These are phyloP conservation scores for Crotalaria pallida DNA, from an alignment of 306 rosid species.

Conservation along the genomic window DNA sequence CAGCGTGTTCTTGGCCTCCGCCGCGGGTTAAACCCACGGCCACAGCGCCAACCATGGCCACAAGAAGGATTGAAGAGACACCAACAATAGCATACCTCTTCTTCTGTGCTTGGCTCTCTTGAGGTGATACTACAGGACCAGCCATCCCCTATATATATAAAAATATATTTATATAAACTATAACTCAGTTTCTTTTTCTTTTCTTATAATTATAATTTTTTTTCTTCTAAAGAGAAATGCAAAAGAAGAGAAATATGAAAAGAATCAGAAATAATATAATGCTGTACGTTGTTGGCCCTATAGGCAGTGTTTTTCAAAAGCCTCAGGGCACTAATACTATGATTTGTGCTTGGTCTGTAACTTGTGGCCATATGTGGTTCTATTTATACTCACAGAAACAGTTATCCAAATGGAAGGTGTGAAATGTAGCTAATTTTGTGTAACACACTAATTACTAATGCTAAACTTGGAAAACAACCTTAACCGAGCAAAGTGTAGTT, in stretches of 20 bases:
- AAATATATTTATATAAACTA: neutral
- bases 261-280: neutral
- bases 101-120: neutral
- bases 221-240: neutral
- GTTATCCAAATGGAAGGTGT: constrained; percentile 24
- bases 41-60: constrained; percentile 16
- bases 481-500: neutral
- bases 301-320: constrained; percentile 1
- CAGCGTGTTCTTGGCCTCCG: neutral
- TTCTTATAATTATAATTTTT: neutral
- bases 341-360: neutral
- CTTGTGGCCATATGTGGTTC: neutral
- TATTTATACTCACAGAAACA: neutral
- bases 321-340: constrained; percentile 3
- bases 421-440: neutral
- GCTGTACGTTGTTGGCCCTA: neutral
- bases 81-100: constrained; percentile 9
- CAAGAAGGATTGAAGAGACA: constrained; percentile 27
- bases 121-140: neutral
- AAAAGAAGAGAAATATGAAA: neutral
- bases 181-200: neutral
- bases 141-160: too few species aligned
- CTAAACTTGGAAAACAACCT: neutral
- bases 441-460: neutral
- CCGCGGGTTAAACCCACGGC: neutral